Conservation (phyloP, 2,329 filamentous ascomycete genomes). For the Golovinomyces cichoracearum region DNA sequence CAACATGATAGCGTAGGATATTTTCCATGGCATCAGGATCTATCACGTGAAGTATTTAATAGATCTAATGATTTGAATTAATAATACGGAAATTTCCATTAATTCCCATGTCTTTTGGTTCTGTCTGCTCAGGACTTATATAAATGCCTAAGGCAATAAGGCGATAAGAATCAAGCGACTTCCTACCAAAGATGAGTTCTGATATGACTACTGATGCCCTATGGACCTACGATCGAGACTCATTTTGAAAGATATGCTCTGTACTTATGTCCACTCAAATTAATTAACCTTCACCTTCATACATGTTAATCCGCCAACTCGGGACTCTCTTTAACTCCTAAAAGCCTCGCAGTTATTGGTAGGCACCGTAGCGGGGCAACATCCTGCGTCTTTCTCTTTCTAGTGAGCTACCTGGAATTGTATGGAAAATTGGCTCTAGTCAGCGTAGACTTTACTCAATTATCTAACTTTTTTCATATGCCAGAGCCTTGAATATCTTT, state of each 20-base stretch:
- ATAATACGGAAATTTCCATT: too few relatives aligned
- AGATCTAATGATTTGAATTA: too few relatives aligned
- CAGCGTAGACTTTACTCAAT: neutral
- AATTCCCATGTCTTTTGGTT: too few relatives aligned
- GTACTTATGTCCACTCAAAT: too few relatives aligned
- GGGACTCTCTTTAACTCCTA: neutral
- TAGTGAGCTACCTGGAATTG: slow-evolving; percentile 7
- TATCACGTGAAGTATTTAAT: too few relatives aligned
- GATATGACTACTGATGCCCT: too few relatives aligned
- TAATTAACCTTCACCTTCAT: too few relatives aligned
- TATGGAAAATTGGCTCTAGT: neutral
- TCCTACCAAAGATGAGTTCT: neutral
- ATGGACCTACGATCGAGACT: too few relatives aligned
- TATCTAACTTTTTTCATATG: slow-evolving; percentile 6
- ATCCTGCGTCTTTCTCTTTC: neutral
- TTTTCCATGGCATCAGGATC: too few relatives aligned
- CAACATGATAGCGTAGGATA: too few relatives aligned
- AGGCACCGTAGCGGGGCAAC: slow-evolving; percentile 13
- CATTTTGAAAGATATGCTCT: too few relatives aligned
- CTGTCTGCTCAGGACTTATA: too few relatives aligned
- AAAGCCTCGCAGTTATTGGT: neutral
- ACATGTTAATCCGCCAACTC: neutral
- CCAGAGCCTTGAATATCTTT: neutral
- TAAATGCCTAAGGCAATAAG: slow-evolving; percentile 1
- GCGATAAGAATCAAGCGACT: neutral